These are phyloP conservation scores for Pseudogymnoascus sp. DNA, from an alignment of 2,329 filamentous ascomycete species.

Conservation along the genomic window DNA sequence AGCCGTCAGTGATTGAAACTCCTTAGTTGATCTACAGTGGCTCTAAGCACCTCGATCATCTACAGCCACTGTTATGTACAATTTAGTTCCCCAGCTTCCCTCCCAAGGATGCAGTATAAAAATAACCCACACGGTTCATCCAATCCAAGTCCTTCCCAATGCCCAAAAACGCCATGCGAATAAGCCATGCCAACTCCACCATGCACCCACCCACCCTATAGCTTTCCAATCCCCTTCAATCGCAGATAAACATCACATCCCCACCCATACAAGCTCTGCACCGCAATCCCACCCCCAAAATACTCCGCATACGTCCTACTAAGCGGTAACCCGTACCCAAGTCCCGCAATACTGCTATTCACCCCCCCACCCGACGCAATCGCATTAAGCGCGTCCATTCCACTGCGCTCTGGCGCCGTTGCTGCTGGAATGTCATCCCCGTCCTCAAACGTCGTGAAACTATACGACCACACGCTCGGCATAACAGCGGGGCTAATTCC, in stretches of 20 bases:
- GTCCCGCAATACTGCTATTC: constrained; percentile 76
- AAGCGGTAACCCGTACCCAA: constrained; percentile 87
- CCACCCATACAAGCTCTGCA: constrained; percentile 97
- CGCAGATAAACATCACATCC: constrained; percentile 57
- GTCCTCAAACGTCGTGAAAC: constrained; percentile 85
- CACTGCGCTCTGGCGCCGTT: constrained; percentile 36
- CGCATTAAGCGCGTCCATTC: constrained; percentile 62
- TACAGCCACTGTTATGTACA: not conserved
- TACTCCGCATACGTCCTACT: constrained; percentile 95
- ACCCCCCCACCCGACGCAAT: constrained; percentile 62
- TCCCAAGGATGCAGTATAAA: not conserved
- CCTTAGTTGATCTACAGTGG: not conserved
- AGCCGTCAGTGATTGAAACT: not conserved
- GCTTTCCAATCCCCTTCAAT: constrained; percentile 50
- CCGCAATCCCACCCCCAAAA: constrained; percentile 86
- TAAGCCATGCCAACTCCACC: not conserved
- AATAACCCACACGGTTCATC: not conserved
- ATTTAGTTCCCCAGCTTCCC: not conserved
- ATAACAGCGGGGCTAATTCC: constrained; percentile 80
- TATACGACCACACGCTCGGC: constrained; percentile 91
- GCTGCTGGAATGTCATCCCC: constrained; percentile 37
- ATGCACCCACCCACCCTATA: not conserved
- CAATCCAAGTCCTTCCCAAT: not conserved
- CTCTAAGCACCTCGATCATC: not conserved
- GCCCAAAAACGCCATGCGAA: not conserved